A percentile compares a stretch with the other conserved stretches of the same genome.
phyloP scores from a whole-genome alignment of 148 eudicot genomes.

The Salicornia ramosissima region DNA sequence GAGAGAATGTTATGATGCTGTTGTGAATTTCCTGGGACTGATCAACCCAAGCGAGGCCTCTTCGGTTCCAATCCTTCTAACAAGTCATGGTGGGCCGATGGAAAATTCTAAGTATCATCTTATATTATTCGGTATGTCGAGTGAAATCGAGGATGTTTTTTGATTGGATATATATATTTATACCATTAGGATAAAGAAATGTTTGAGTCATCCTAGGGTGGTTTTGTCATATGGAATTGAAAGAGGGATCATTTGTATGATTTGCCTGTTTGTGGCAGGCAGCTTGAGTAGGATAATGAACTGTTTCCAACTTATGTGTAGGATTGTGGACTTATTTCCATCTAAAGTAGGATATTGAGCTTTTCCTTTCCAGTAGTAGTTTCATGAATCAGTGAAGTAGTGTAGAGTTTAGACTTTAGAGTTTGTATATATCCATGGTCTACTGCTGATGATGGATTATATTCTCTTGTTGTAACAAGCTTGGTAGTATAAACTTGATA shows the following conservation, averaged over 20 bases:
- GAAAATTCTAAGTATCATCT: constrained; percentile 10
- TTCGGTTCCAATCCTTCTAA: constrained; percentile 26
- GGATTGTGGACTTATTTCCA: no score
- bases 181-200: neutral
- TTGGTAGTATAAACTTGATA: no score
- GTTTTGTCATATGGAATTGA: constrained; percentile 2
- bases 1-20: constrained; percentile 24
- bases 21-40: constrained; percentile 31
- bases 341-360: no score
- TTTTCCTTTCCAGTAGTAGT: no score
- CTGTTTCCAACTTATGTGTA: no score
- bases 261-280: constrained; percentile 5
- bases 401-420: no score
- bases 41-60: constrained; percentile 36
- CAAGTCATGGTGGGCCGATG: constrained; percentile 21
- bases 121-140: constrained; percentile 24
- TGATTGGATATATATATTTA: constrained; percentile 2
- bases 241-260: neutral
- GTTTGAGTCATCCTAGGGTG: neutral
- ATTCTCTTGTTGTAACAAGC: no score
- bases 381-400: no score
- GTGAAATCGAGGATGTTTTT: constrained; percentile 15
- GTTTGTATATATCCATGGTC: no score
- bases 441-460: no score
- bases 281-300: no score